phyloP scores from a whole-genome alignment of 2,329 filamentous ascomycete species.

The Blastomyces gilchristii region DNA sequence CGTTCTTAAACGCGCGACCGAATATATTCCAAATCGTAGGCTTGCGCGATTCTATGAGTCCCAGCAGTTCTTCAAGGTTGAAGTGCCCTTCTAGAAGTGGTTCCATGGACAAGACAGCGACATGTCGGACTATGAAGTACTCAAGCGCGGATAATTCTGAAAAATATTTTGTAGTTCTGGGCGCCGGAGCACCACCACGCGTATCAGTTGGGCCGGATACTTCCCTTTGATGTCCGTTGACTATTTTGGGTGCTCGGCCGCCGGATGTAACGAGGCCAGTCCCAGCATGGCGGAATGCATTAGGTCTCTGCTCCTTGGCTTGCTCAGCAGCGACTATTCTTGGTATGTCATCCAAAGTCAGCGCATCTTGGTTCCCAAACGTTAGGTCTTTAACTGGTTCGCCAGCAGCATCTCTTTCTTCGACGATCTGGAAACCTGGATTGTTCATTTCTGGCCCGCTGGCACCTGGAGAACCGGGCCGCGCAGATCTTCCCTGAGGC shows the following conservation, averaged over 20 bases:
- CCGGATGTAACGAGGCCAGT: conserved; percentile 53
- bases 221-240: conserved; percentile 59
- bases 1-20: conserved; percentile 87
- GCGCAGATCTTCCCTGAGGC: conserved; percentile 56
- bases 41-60: conserved; percentile 86
- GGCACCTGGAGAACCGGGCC: conserved; percentile 56
- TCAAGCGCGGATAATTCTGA: conserved; percentile 90
- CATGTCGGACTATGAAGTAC: conserved; percentile 93
- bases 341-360: conserved; percentile 92
- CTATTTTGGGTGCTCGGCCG: conserved; percentile 54
- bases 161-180: conserved; percentile 70
- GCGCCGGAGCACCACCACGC: conserved; percentile 42
- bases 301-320: conserved; percentile 77
- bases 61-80: conserved; percentile 82
- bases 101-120: conserved; percentile 91
- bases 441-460: conserved; percentile 40
- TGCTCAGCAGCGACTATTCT: conserved; percentile 93
- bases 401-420: conserved; percentile 61
- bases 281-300: conserved; percentile 64
- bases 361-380: conserved; percentile 79
- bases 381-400: conserved; percentile 67
- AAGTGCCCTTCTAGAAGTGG: conserved; percentile 83
- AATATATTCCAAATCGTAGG: conserved; percentile 98
- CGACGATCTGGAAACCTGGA: conserved; percentile 64
- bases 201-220: conserved; percentile 47